Base-by-base conservation (phyloP, 2,329 filamentous ascomycete genomes). In the Fusarium sp. region DNA sequence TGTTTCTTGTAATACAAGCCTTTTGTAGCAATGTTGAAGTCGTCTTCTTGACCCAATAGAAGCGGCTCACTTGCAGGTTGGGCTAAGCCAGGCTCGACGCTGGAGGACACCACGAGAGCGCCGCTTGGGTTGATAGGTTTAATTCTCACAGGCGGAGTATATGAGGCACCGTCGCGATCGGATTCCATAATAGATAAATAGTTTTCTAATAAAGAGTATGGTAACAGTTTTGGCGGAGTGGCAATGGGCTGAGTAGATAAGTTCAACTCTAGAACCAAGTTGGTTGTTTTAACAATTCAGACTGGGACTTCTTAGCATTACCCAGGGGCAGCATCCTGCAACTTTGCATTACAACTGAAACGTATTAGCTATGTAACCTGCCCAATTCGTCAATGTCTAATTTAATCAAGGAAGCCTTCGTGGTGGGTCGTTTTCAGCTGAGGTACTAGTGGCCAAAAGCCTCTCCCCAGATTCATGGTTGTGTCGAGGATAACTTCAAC, bases 11-110 rank as follows among this genome's bases (percentile, higher is more conserved):
- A 6, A 26, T 58, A 15, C 15, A 50, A 33, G 23, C 35, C n/a
- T 27, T 35, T 27, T 26, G 17, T 41, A 13, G 44, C 7, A n/a
- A 11, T 41, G 15, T 20, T 20, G 27, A 15, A 13, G 13, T 26
- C n/a, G 35, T 41, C 33, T 32, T 41, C 44, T n/a, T 41, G 44
- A 17, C 32, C 44, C 18, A 58, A 33, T n/a, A 58, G 35, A 58
- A 58, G 55, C 35, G 35, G 55, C 37, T 58, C 35, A 33, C 55
- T 41, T 41, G 44, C 55, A 33, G 44, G 35, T 30, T 35, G 35
- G 15, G n/a, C 35, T 13, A 44, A 41, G 11, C 44, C 15, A 33
- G 54, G 35, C 26, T 49, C 42, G 30, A 32, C 11, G n/a, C 26
- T 49, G 15, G 33, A 33, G 12, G 37, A n/a, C 10, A 23, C 23